These are phyloP conservation scores for Pseudoturritis turrita DNA, from an alignment of 345 rosid species.

Conservation along the genomic window DNA sequence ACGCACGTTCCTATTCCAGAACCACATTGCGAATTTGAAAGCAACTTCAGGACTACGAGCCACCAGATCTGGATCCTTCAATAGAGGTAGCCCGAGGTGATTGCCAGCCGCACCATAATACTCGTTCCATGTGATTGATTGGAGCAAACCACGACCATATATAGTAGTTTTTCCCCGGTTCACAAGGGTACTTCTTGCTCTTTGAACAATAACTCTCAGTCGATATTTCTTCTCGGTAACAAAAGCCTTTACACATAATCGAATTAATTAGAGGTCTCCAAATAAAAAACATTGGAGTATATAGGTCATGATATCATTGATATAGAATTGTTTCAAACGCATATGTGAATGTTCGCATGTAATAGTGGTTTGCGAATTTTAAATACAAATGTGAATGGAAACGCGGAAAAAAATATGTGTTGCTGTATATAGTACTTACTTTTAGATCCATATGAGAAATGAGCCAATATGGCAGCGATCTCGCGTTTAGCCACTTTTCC, in stretches of 20 bases:
- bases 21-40: constrained; percentile 46
- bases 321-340: not conserved
- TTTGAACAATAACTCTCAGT: constrained; percentile 12
- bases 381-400: not conserved
- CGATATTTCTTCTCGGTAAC: constrained; percentile 28
- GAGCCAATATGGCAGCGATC: constrained; percentile 48
- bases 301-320: not conserved
- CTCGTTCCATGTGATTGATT: constrained; percentile 41
- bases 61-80: constrained; percentile 39
- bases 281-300: not conserved
- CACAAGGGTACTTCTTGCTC: constrained; percentile 18
- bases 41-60: constrained; percentile 28
- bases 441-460: constrained; percentile 43
- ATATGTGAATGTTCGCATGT: not conserved
- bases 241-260: constrained; percentile 23
- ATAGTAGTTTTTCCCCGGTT: constrained; percentile 35
- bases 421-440: constrained; percentile 25
- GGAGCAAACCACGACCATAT: constrained; percentile 30
- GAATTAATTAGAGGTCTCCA: not conserved
- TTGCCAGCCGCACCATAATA: constrained; percentile 45
- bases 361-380: not conserved
- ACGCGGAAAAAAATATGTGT: not conserved
- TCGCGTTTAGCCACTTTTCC: constrained; percentile 47
- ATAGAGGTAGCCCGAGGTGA: constrained; percentile 27
- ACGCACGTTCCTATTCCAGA: constrained; percentile 43